Percentiles rank a stretch among this genome's conserved stretches.
These are phyloP conservation scores for Meripilus lineatus DNA, from an alignment of 1,284 basidiomycete genomes.

Conservation along the genomic window DNA sequence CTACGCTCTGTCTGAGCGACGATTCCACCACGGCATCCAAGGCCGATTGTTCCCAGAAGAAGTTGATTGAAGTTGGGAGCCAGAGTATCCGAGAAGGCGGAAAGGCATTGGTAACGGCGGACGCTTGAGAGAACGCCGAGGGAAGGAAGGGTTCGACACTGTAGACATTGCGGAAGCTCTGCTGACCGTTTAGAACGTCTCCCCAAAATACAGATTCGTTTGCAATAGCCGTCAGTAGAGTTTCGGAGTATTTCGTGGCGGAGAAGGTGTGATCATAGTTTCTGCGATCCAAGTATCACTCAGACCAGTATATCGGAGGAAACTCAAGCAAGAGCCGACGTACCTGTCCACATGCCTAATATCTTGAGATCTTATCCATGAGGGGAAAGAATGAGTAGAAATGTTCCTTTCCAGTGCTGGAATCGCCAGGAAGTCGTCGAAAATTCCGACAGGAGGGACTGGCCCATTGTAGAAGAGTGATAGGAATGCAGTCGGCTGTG, in stretches of 20 bases:
- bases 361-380: too few species aligned
- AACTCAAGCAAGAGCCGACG: too few species aligned
- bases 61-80: slow-evolving; percentile 46
- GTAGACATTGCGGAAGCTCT: too few species aligned
- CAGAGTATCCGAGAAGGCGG: slow-evolving; percentile 39
- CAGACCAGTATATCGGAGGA: too few species aligned
- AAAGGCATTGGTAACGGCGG: slow-evolving; percentile 36
- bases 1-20: slow-evolving; percentile 34
- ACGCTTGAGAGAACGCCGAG: slow-evolving; percentile 35
- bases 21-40: slow-evolving; percentile 36
- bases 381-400: slow-evolving; percentile 34
- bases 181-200: too few species aligned
- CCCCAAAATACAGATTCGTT: too few species aligned
- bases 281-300: too few species aligned
- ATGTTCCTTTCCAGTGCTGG: slow-evolving; percentile 23
- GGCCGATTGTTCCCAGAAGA: slow-evolving; percentile 32
- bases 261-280: slow-evolving; percentile 48
- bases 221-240: slow-evolving; percentile 39
- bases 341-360: too few species aligned
- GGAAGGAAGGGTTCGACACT: slow-evolving; percentile 54
- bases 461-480: slow-evolving; percentile 41
- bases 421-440: slow-evolving; percentile 37
- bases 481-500: slow-evolving; percentile 20
- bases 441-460: slow-evolving; percentile 35
- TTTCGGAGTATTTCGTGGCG: slow-evolving; percentile 34